A percentile compares a stretch with the other conserved stretches of the same genome.
Conservation (phyloP, 805 yeast species). For the Wickerhamiella vanderwaltii region DNA sequence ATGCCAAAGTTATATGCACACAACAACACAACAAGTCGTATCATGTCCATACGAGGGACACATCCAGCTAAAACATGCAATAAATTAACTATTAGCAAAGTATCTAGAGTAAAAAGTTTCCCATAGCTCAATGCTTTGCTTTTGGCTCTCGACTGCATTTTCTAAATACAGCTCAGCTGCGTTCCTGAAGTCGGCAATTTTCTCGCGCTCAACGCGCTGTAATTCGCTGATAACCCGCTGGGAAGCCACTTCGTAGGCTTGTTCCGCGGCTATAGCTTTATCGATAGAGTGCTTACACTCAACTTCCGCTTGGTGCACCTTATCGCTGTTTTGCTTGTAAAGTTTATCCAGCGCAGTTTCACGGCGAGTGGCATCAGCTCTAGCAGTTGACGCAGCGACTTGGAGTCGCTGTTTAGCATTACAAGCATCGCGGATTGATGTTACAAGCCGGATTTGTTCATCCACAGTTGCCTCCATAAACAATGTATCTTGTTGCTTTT, state of each 20-base stretch:
- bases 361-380: slow-evolving; percentile 38
- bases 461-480: slow-evolving; percentile 80
- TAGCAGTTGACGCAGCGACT: slow-evolving; percentile 34
- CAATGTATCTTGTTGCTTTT: slow-evolving; percentile 71
- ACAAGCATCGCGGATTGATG: slow-evolving; percentile 61
- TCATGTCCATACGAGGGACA: too few relatives aligned
- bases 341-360: slow-evolving; percentile 37
- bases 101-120: slow-evolving; percentile 42
- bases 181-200: slow-evolving; percentile 72
- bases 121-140: slow-evolving; percentile 48
- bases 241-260: slow-evolving; percentile 51
- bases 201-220: slow-evolving; percentile 55
- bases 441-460: slow-evolving; percentile 68
- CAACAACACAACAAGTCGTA: background rate
- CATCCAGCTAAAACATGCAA: too few relatives aligned
- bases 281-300: slow-evolving; percentile 49
- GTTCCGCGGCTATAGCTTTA: slow-evolving; percentile 41
- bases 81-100: background rate
- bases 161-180: slow-evolving; percentile 85
- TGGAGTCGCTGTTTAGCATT: slow-evolving; percentile 55
- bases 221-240: slow-evolving; percentile 58
- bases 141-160: slow-evolving; percentile 82
- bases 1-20: background rate
- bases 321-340: slow-evolving; percentile 37
- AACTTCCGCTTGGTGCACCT: slow-evolving; percentile 40